Percentiles rank a stretch among this genome's conserved stretches.
phyloP scores from a whole-genome alignment of 352 stramenopile species.

The Phytophthora cryptogea region DNA sequence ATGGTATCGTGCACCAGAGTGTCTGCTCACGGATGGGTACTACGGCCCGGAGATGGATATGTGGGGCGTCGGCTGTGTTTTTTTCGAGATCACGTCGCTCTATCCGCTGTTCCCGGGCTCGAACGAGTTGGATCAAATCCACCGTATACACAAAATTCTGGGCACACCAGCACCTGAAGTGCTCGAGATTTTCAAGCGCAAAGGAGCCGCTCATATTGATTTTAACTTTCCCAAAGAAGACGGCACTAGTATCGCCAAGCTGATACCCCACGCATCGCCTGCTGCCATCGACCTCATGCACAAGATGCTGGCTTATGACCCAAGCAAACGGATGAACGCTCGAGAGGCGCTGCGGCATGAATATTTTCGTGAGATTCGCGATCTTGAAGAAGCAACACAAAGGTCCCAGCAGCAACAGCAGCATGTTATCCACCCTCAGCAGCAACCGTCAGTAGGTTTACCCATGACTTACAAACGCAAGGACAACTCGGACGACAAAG shows the following conservation, averaged over 20 bases:
- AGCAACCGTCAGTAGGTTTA: slow-evolving; percentile 24
- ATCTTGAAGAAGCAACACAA: slow-evolving; percentile 67
- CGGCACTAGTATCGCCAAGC: slow-evolving; percentile 78
- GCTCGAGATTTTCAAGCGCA: slow-evolving; percentile 90
- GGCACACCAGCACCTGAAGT: slow-evolving; percentile 88
- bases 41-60: slow-evolving; percentile 97
- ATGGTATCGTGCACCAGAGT: slow-evolving; percentile 96
- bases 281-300: slow-evolving; percentile 89
- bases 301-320: slow-evolving; percentile 91
- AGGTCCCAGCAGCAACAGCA: slow-evolving; percentile 43
- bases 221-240: slow-evolving; percentile 93
- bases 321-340: slow-evolving; percentile 89
- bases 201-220: slow-evolving; percentile 92
- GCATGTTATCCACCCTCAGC: slow-evolving; percentile 35
- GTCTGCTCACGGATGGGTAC: slow-evolving; percentile 94
- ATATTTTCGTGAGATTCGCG: slow-evolving; percentile 90
- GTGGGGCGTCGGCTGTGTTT: slow-evolving; percentile 95
- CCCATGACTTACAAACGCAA: slow-evolving; percentile 45
- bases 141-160: slow-evolving; percentile 94
- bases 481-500: slow-evolving; percentile 50
- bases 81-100: slow-evolving; percentile 95
- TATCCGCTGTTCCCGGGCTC: slow-evolving; percentile 95
- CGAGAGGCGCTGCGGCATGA: slow-evolving; percentile 89
- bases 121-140: slow-evolving; percentile 96
- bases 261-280: slow-evolving; percentile 89